Evolutionary conservation across 805 yeast species (phyloP), one percentile per base, ranked within the genome.

Genomic region (Lachancea lanzarotensis): DNA sequence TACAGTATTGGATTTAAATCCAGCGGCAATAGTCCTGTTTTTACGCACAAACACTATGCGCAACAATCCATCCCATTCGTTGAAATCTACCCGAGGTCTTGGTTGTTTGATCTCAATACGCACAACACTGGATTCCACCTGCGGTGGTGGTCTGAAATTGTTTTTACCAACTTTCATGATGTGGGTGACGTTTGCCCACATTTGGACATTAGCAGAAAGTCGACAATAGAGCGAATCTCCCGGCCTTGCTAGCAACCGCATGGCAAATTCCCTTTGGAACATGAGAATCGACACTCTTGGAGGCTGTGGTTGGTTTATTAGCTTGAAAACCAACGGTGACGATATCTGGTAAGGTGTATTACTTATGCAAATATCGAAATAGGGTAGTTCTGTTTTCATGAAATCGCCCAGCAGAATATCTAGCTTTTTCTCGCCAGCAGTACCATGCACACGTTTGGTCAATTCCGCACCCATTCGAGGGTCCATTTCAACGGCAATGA

Each of bases 391-490:
- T 2, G 95, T 81, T 67, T 93, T 93, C 80, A 93, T 91, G 64
- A 89, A 90, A 68, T 93, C 98, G 16, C 98, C 98, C 52, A 93
- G 73, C 58, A 91, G 69, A 47, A 93, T 88, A 51, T 93, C 98
- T 45, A 93, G 72, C 63, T 89, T 90, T 68, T 87, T 88, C 64
- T 89, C 93, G 45, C 77, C 83, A 1, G 96, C 90, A n/a, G 95
- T 91, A 11, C 97, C 97, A 59, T 88, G 96, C 13, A 93, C 98
- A 72, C 98, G 82, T 65, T 93, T 93, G 10, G 97, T 88, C 57
- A 93, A 73, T 67, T 93, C 98, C 0, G 98, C 98, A 2, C 98
- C 98, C 98, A 93, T 93, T 69, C 97, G 75, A n/a, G 98, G 98
- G 69, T 93, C 98, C 88, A 90, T 90, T 70, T 93, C 98, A 43